These are phyloP conservation scores for Arthromyces matolae DNA, from an alignment of 768 basidiomycete species.

Conservation along the genomic window DNA sequence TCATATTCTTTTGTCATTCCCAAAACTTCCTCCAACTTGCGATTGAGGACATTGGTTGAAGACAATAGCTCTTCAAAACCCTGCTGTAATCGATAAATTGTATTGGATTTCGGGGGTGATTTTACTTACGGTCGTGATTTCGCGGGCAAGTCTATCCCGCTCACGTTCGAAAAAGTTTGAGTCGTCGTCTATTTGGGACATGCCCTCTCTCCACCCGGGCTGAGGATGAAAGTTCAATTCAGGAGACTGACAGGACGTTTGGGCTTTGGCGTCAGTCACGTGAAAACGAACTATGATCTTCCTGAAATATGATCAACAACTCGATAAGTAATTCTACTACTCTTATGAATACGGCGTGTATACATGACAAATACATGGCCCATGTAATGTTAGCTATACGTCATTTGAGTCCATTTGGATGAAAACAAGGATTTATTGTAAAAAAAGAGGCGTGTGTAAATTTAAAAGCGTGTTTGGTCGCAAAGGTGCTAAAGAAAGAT, in stretches of 20 bases:
- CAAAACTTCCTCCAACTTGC: constrained; percentile 88
- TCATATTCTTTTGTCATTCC: constrained; percentile 93
- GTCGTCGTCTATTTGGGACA: constrained; percentile 44
- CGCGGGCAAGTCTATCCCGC: constrained; percentile 66
- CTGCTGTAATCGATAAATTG: constrained; percentile 31
- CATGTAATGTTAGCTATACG: too few species aligned
- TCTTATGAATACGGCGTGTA: too few species aligned
- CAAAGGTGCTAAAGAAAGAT: neutral
- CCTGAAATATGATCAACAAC: too few species aligned
- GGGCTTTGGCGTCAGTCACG: neutral
- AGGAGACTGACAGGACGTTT: neutral
- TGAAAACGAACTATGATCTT: too few species aligned
- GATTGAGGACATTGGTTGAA: constrained; percentile 80
- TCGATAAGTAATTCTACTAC: too few species aligned
- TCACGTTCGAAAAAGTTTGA: constrained; percentile 74
- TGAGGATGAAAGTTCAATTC: neutral
- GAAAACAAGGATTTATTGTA: too few species aligned
- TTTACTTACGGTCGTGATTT: constrained; percentile 64
- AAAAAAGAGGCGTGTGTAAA: too few species aligned
- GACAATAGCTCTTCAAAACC: constrained; percentile 87
- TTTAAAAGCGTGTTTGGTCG: too few species aligned
- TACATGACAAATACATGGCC: too few species aligned
- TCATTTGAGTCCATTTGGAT: too few species aligned
- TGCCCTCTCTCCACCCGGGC: constrained; percentile 7
- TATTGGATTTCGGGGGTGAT: neutral